Evolutionary conservation across 371 early-diverging fungal species (phyloP), one percentile per base, ranked within the genome.

Genomic region (Blakeslea trispora): DNA sequence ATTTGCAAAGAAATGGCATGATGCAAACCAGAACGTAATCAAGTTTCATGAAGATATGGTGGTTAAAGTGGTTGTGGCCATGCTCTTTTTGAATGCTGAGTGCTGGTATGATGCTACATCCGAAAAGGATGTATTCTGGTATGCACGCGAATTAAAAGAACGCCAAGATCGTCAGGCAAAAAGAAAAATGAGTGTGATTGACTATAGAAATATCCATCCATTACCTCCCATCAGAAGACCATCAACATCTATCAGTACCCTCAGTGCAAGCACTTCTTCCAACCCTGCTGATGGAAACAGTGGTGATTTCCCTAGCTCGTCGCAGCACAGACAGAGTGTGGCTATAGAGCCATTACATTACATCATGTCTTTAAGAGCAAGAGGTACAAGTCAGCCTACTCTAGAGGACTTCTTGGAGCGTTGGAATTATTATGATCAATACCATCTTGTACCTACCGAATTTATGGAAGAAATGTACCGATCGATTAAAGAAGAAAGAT

Each of bases 71-170:
- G 85, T 90, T 22, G 91, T 89, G 50, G 85, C 93, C 21, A 89
- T 92, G 77, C 77, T 96, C 68, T 84, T 88, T 32, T 77, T 97
- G 50, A 96, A 95, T 72, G 91, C 94, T 10, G 92, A 92, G 55
- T 65, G 88, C 14, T 92, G 95, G 82, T 90, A 89, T 62, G 83
- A 82, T 48, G 80, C 79, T 5, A 74, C 75, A 15, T 77, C 77
- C 4, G 72, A 74, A 17, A 43, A 71, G 17, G 76, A 71, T 57
- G 80, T 75, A 4, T 81, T 81, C 54, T 74, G 78, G 76, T 73
- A 64, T 54, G 75, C 81, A 0, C 67, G 72, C 23, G 71, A 75
- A 42, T 49, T 67, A 31, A 75, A 74, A 32, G 77, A 77, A 50
- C 64, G 69, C 8, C 61, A 63, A 31, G 75, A 73, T 22, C 37